phyloP scores from a whole-genome alignment of 768 basidiomycete species.

The Megacollybia marginata region DNA sequence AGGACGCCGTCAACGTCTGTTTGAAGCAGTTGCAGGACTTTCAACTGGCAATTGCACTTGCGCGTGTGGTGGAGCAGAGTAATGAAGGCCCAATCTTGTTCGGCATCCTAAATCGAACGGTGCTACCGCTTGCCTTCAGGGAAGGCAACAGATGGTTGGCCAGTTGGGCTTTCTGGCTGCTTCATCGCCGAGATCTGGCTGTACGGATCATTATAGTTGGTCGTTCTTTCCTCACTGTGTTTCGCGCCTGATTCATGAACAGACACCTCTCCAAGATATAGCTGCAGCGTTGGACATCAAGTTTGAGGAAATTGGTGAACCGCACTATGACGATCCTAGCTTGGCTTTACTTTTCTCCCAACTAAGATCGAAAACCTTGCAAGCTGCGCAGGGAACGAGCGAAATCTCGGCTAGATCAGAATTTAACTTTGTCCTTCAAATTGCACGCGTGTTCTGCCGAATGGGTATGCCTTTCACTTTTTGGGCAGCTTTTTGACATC shows the following conservation, averaged over 20 bases:
- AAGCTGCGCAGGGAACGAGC: constrained; percentile 88
- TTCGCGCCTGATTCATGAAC: neutral
- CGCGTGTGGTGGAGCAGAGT: constrained; percentile 76
- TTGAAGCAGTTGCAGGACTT: constrained; percentile 83
- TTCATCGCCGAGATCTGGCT: constrained; percentile 81
- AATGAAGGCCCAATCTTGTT: constrained; percentile 74
- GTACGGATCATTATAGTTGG: constrained; percentile 86
- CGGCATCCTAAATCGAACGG: constrained; percentile 61
- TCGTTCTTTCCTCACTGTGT: constrained; percentile 4
- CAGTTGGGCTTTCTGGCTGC: constrained; percentile 94
- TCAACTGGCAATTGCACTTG: constrained; percentile 82
- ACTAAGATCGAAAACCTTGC: constrained; percentile 82
- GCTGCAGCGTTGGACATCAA: constrained; percentile 47
- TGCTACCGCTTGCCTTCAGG: constrained; percentile 79
- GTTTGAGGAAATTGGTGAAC: constrained; percentile 66
- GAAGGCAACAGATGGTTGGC: constrained; percentile 90
- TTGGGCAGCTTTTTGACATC: neutral
- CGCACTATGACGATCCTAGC: constrained; percentile 91
- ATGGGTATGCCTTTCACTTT: constrained; percentile 59
- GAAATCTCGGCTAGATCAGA: constrained; percentile 85
- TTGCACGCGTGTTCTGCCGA: constrained; percentile 85
- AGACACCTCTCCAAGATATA: constrained; percentile 77
- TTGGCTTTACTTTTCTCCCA: constrained; percentile 87
- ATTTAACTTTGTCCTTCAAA: constrained; percentile 94
- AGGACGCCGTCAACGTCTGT: constrained; percentile 90